phyloP scores from a whole-genome alignment of 2,329 filamentous ascomycete genomes.

The Fusarium buxicola region DNA sequence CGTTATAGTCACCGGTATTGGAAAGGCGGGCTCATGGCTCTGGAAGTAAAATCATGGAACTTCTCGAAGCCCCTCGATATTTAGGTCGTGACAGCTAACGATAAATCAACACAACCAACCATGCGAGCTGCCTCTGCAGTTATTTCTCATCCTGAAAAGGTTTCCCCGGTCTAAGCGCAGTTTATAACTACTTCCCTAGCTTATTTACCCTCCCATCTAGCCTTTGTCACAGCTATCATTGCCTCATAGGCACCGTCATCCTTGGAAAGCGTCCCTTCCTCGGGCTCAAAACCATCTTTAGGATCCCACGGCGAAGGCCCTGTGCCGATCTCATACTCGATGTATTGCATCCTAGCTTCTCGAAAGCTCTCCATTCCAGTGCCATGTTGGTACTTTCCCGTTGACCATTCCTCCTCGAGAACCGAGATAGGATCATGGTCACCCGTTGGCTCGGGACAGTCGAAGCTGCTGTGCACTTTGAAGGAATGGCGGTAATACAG shows the following conservation, averaged over 20 bases:
- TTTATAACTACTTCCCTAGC: too few species aligned
- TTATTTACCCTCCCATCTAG: too few species aligned
- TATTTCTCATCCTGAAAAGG: too few species aligned
- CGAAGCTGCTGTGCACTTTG: constrained; percentile 2
- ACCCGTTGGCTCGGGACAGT: not conserved
- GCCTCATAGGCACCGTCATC: constrained; percentile 16
- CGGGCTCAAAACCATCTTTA: not conserved
- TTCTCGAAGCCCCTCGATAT: too few species aligned
- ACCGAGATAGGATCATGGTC: not conserved
- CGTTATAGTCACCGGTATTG: too few species aligned
- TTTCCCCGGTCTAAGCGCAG: too few species aligned
- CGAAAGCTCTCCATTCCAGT: not conserved
- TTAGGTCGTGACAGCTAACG: too few species aligned
- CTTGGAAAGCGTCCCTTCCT: constrained; percentile 5
- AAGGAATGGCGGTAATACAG: not conserved
- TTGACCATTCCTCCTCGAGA: fast-evolving
- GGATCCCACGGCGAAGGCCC: not conserved
- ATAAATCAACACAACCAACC: not conserved
- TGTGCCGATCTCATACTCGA: not conserved
- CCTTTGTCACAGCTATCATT: too few species aligned
- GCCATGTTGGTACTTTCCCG: constrained; percentile 7
- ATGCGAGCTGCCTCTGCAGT: too few species aligned
- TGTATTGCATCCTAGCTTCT: constrained; percentile 3
- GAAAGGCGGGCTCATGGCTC: too few species aligned
- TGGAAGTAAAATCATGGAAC: too few species aligned